Evolutionary conservation across 345 rosid species (phyloP), one percentile per base, ranked within the genome.

Genomic region (Eucalyptus coolabah): DNA sequence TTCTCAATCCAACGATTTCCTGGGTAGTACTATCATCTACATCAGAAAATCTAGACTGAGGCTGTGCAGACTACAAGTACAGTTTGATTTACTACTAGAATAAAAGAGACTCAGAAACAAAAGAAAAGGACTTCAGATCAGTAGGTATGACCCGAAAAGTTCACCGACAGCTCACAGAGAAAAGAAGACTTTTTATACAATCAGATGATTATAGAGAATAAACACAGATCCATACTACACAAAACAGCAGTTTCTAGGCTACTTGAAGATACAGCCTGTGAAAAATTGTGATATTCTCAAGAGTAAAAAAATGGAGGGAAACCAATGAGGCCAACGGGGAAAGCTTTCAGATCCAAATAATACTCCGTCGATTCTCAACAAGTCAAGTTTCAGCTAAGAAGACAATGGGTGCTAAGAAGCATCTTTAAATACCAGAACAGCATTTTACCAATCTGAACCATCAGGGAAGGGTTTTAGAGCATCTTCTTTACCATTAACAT

Each of bases 381-480:
- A 21, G 47, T 37, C 45, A 77, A 77, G 83, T 77, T 77, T 77
- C 83, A 77, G 83, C 47, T 37, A 37, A 77, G 83, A 77, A 77
- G 83, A 77, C 28, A 37, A 37, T 7, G 26, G 28, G 47, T 77
- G 83, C 16, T 77, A 37, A 77, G 47, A 77, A 77, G 28, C 28
- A 37, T 77, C 83, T 77, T 72, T 21, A 44, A 77, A 37, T 37
- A 77, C 83, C 83, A 77, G 77, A 32, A 49, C 47, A 3, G 12
- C 72, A 87, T 32, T 82, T 82, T 65, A 42, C 63, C 86, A 45
- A 26, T 51, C 7, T 1, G 95, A 93, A 88, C 95, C 93, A 60
- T 94, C 94, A 15, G 93, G 95, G 91, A 94, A 93, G 50, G 92
- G 87, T 30, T 93, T 90, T 89, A 94, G 85, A 1, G 94, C 95